Evolutionary conservation across 31 red algal genomes (phyloP), one percentile per base, ranked within the genome.

Genomic region (Bonnemaisonia californica): DNA sequence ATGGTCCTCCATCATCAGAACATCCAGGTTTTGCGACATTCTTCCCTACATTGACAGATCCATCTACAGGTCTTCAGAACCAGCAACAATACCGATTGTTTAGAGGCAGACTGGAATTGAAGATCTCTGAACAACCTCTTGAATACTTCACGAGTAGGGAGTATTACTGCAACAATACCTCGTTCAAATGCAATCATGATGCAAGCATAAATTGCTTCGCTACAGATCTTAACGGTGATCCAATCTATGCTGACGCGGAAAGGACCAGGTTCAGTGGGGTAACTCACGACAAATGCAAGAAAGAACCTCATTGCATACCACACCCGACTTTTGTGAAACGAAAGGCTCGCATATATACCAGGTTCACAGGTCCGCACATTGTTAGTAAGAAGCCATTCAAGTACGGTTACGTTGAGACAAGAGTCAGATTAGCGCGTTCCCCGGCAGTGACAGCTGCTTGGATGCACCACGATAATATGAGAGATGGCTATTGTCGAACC

Each of bases 221-320:
- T 3, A 81, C 78, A 1, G 45, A 81, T 69, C 57, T 47, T 37
- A 69, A 69, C 38, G 78, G 78, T 3, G 63, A 31, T 1, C 63
- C 78, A 29, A 57, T 66, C 22, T 81, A 69, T 33, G 57, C 54
- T 13, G 78, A 81, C 8, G 62, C 59, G 12, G 62, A 19, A 57
- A 65, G 54, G 36, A 70, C 62, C 2, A 19, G 35, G 32, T 81
- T 34, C 32, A 39, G 56, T 27, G 78, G 78, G 19, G 27, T 81
- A 26, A 81, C 78, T 41, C 78, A 81, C 51, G 78, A 81, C 51
- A 81, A 81, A 51, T 81, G 78, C 41, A 81, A 81, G 42, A 81
- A 56, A 39, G 78, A 66, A 31, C 78, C 78, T 33, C 69, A 55
- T 45, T 81, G 78, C 62, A 56, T 81, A 23, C 78, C 78, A 16